These are phyloP conservation scores for Lonicera japonica DNA, from an alignment of 129 eudicot species.

Conservation along the genomic window DNA sequence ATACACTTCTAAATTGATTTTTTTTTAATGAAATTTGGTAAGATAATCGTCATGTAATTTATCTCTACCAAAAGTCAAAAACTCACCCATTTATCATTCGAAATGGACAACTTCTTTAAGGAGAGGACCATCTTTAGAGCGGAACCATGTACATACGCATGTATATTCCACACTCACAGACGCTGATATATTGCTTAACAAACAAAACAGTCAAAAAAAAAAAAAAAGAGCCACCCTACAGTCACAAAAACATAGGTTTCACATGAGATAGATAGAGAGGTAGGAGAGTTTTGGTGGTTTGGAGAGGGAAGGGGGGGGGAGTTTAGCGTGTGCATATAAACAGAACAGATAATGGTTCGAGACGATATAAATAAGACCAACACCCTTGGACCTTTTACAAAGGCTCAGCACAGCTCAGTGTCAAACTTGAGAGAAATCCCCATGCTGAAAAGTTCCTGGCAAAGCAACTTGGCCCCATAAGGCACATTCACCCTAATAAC, in stretches of 20 bases:
- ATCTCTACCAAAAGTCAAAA: no score
- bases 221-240: no score
- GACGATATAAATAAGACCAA: neutral
- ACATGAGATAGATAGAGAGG: neutral
- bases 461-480: slow-evolving; percentile 77
- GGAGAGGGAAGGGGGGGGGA: neutral
- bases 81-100: no score
- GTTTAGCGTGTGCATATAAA: neutral
- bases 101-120: no score
- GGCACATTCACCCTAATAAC: slow-evolving; percentile 81
- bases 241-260: neutral
- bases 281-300: neutral
- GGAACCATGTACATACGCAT: no score
- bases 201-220: neutral
- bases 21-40: no score
- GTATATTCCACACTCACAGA: neutral
- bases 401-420: slow-evolving; percentile 51
- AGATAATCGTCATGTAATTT: no score
- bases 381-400: neutral
- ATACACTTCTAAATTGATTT: no score
- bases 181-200: neutral
- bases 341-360: neutral
- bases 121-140: no score
- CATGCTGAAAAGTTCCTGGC: slow-evolving; percentile 95
- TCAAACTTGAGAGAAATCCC: slow-evolving; percentile 71